Evolutionary conservation across 805 yeast genomes (phyloP).

Genomic region (Metschnikowia arizonensis): DNA sequence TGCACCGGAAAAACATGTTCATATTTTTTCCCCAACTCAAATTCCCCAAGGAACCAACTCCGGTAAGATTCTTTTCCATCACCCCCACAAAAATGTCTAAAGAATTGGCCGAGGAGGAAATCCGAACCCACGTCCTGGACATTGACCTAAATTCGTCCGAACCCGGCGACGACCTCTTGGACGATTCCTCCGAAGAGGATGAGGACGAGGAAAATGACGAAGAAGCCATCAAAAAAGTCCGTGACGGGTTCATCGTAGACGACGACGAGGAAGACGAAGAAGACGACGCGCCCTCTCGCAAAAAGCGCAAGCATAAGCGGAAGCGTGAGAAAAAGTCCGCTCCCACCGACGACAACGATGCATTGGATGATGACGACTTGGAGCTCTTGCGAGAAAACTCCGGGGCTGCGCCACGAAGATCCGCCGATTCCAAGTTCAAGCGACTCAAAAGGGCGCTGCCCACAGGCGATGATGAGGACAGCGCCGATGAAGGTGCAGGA

Average conservation of each 20-base stretch:
- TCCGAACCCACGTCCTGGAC: constrained; percentile 29
- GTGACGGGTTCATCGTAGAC: constrained; percentile 92
- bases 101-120: constrained; percentile 37
- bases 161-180: constrained; percentile 43
- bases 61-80: background rate
- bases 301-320: constrained; percentile 31
- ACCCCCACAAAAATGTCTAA: constrained; percentile 29
- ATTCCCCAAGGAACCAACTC: background rate
- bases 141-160: constrained; percentile 30
- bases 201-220: constrained; percentile 85
- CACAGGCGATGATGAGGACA: constrained; percentile 29
- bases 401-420: constrained; percentile 50
- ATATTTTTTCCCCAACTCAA: constrained; percentile 4
- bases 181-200: constrained; percentile 80
- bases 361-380: constrained; percentile 90
- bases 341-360: constrained; percentile 46
- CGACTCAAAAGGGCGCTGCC: constrained; percentile 71
- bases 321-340: constrained; percentile 9
- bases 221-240: constrained; percentile 76
- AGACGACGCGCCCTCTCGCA: constrained; percentile 15
- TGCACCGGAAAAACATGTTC: constrained; percentile 8
- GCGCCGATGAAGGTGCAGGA: constrained; percentile 9
- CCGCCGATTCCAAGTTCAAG: constrained; percentile 54
- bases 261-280: constrained; percentile 73
- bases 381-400: constrained; percentile 88